Conservation (phyloP, 2,329 filamentous ascomycete species). For the Colletotrichum phormii region DNA sequence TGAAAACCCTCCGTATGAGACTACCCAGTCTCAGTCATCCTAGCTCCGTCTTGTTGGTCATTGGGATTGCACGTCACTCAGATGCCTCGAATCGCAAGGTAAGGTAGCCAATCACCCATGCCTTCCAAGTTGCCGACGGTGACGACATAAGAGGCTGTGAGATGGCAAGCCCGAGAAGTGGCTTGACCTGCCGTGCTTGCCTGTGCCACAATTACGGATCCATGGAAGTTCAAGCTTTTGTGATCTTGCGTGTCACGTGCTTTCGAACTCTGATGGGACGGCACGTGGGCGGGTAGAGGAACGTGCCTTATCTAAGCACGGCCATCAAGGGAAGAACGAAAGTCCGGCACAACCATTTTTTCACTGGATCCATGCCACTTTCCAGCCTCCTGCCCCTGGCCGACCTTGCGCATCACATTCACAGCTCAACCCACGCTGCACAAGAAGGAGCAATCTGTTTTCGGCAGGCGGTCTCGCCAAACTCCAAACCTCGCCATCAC, state of each 20-base stretch:
- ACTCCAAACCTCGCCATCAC: constrained; percentile 25
- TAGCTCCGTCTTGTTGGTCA: background rate
- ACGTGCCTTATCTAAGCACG: background rate
- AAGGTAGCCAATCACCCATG: background rate
- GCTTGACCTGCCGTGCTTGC: background rate
- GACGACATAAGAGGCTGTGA: background rate
- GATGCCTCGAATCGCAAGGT: background rate
- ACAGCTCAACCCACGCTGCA: background rate
- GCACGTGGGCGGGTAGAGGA: too few species aligned
- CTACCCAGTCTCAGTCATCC: background rate
- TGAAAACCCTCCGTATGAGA: background rate
- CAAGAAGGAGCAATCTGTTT: constrained; percentile 22
- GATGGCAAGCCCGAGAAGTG: background rate
- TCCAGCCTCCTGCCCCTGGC: background rate
- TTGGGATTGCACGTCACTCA: background rate
- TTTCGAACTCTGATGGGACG: background rate
- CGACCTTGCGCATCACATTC: constrained; percentile 17
- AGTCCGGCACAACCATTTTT: background rate
- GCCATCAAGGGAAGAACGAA: background rate
- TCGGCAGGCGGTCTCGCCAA: constrained; percentile 36
- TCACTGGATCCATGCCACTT: background rate
- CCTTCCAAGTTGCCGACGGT: background rate
- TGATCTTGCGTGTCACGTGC: background rate
- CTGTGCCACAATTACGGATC: background rate
- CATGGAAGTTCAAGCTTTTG: background rate